Conservation (phyloP, 257 asterid species). For the Solanum acaule region DNA sequence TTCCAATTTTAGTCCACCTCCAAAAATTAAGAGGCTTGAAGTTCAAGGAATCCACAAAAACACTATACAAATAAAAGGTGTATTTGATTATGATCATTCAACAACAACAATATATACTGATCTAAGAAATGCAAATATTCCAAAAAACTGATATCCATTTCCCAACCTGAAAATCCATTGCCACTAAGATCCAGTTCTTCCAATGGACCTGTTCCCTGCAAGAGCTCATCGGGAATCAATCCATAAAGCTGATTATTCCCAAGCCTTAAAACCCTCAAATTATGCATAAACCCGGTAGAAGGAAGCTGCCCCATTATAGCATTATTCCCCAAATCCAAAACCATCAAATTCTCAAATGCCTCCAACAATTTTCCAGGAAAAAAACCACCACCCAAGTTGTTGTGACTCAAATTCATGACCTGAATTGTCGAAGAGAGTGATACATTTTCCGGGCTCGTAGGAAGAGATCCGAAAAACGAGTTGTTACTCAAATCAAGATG, state of each 20-base stretch:
- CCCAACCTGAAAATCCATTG: constrained; percentile 72
- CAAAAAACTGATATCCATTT: not conserved
- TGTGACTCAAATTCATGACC: constrained; percentile 56
- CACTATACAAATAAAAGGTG: not conserved
- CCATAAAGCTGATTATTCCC: constrained; percentile 62
- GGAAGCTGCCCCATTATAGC: constrained; percentile 58
- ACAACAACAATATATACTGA: not conserved
- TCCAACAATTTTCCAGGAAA: constrained; percentile 38
- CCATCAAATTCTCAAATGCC: constrained; percentile 53
- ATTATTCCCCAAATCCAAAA: constrained; percentile 62
- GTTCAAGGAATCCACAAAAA: not conserved
- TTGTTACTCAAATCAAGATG: constrained; percentile 73
- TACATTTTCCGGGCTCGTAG: constrained; percentile 37
- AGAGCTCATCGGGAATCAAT: constrained; percentile 44
- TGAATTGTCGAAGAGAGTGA: constrained; percentile 64
- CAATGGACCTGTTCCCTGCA: constrained; percentile 58
- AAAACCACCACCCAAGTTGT: constrained; percentile 47
- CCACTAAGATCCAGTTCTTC: constrained; percentile 70
- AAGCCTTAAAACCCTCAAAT: constrained; percentile 48
- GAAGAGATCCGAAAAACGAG: constrained; percentile 45
- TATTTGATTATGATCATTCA: not conserved
- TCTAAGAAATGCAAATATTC: not conserved
- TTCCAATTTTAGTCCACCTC: not conserved
- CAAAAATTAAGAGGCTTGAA: not conserved
- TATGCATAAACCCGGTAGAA: constrained; percentile 39